Evolutionary conservation across 2,329 filamentous ascomycete species (phyloP), one percentile per base, ranked within the genome.

Genomic region (Fusarium globosum): DNA sequence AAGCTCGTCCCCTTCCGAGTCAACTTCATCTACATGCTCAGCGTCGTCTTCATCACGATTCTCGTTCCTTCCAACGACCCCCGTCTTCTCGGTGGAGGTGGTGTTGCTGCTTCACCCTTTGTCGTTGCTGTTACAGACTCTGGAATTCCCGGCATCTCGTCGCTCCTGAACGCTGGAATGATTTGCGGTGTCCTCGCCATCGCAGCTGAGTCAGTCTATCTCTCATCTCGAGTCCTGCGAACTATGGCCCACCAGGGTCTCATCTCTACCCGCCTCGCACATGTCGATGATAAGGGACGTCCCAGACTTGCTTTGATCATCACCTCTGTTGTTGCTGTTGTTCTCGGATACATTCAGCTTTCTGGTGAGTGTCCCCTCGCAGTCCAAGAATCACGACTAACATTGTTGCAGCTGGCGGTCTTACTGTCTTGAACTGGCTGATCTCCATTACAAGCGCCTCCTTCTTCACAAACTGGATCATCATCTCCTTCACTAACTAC

Each of bases 1-100:
- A 76, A 65, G 15, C 46, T 76, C 8, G 74, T 76, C 11, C 74
- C 74, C 6, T 60, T 71, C 26, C 68, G 74, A n/a, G 74, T 76
- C 4, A 61, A 51, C 16, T 57, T 76, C 15, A 68, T 76, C 55
- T 76, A 74, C 36, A 72, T 76, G 69, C 42, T 65, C 20, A 68
- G 73, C 3, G 68, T 74, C 23, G 26, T 76, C 8, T 73, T 76
- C 41, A 73, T 76, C n/a, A 68, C 64, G 0, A 26, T 76, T 6
- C 59, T 76, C 1, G 64, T 76, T 6, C 71, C 60, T 3, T 76
- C 73, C 13, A 43, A 73, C 6, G 71, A 76, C 8, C 43, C 62
- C 1, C 61, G 66, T 4, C 71, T 76, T 2, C 55, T 76, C 5
- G 74, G 74, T 2, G 71, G 64, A 1, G 60, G 55, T 7, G 73